phyloP scores from a whole-genome alignment of 192 early-diverging fungal genomes.

The Podila epigama region DNA sequence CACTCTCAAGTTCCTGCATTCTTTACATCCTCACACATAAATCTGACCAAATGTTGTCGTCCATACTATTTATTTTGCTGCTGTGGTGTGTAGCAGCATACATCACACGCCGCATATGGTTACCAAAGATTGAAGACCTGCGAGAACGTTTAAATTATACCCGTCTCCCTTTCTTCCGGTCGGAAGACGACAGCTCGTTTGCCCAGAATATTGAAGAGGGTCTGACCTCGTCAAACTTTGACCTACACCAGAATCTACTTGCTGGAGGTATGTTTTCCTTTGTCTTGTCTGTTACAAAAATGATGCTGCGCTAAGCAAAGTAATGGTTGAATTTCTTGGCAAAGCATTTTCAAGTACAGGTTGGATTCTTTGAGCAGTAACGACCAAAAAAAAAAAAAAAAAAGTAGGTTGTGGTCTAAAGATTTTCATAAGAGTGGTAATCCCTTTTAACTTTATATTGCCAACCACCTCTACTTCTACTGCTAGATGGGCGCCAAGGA shows the following conservation, averaged over 20 bases:
- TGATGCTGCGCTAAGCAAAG: too few relatives aligned
- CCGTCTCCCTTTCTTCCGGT: slow-evolving; percentile 55
- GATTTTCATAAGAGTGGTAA: not conserved
- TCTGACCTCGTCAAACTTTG: slow-evolving; percentile 60
- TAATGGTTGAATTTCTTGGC: not conserved
- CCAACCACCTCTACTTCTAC: too few relatives aligned
- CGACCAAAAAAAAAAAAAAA: too few relatives aligned
- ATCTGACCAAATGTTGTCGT: not conserved
- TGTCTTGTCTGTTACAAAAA: not conserved
- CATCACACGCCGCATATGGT: slow-evolving; percentile 26
- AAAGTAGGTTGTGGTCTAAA: not conserved
- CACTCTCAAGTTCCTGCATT: not conserved
- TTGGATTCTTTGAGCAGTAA: too few relatives aligned
- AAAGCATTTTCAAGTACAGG: too few relatives aligned
- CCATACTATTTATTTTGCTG: slow-evolving; percentile 24
- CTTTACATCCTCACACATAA: not conserved
- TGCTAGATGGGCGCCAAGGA: slow-evolving; percentile 54
- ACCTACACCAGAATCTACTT: slow-evolving; percentile 58
- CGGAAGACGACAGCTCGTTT: slow-evolving; percentile 53
- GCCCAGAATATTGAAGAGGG: slow-evolving; percentile 65
- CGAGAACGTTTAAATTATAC: slow-evolving; percentile 53
- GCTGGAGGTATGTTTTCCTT: slow-evolving; percentile 47
- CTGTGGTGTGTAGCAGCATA: slow-evolving; percentile 19
- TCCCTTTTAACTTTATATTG: not conserved
- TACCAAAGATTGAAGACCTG: slow-evolving; percentile 27